phyloP scores from a whole-genome alignment of 352 stramenopile genomes.

The Blastocystis sp. region DNA sequence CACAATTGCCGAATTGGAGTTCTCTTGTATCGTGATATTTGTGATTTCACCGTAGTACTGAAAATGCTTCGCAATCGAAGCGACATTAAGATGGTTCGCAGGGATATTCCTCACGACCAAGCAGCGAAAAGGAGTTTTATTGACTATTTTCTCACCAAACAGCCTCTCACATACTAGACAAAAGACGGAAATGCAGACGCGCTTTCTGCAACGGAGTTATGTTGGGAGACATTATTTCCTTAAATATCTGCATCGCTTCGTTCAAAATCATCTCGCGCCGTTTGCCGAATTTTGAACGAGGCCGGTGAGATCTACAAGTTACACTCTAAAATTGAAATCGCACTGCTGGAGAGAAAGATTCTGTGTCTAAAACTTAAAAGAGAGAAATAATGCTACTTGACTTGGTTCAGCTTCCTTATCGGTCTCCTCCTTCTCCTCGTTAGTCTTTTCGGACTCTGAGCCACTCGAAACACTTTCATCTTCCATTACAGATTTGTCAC shows the following conservation, averaged over 20 bases:
- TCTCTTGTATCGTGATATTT: not conserved
- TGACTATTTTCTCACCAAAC: not conserved
- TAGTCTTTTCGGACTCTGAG: not conserved
- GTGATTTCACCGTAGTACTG: conserved; percentile 37
- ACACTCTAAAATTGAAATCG: not conserved
- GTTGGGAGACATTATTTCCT: not conserved
- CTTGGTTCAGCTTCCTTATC: not conserved
- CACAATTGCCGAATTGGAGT: not conserved
- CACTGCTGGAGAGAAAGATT: not conserved
- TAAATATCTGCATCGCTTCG: not conserved
- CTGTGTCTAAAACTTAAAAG: not conserved
- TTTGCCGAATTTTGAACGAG: not conserved
- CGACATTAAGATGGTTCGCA: not conserved
- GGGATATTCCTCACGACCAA: conserved; percentile 15
- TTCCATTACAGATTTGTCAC: not conserved
- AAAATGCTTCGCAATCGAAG: conserved; percentile 17
- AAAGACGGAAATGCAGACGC: not conserved
- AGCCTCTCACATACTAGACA: not conserved
- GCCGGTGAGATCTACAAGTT: not conserved
- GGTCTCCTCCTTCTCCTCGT: not conserved
- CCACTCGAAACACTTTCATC: not conserved
- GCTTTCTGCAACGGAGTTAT: conserved; percentile 41
- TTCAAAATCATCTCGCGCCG: not conserved
- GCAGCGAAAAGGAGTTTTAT: not conserved
- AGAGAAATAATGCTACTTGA: not conserved